phyloP scores from a whole-genome alignment of 225 moss, liverwort and hornwort species.

The Polytrichum commune region DNA sequence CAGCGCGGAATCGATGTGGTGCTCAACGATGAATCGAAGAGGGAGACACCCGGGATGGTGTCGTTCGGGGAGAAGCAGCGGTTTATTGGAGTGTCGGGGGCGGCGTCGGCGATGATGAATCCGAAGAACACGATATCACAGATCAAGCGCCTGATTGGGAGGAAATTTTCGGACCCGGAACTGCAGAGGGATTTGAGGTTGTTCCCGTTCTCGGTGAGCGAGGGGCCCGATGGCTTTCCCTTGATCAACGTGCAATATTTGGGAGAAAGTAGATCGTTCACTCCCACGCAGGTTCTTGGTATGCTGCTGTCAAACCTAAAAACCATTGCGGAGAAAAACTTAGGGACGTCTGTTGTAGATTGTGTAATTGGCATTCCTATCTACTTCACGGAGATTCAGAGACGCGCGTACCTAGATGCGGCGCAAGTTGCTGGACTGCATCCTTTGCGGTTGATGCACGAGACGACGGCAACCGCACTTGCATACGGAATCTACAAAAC shows the following conservation, averaged over 20 bases:
- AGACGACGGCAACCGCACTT: constrained; percentile 92
- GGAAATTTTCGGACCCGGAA: constrained; percentile 89
- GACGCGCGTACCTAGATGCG: constrained; percentile 93
- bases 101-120: constrained; percentile 89
- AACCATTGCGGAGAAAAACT: constrained; percentile 92
- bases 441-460: constrained; percentile 93
- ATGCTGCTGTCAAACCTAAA: constrained; percentile 92
- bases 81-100: constrained; percentile 85
- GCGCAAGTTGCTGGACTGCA: constrained; percentile 87
- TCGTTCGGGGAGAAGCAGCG: constrained; percentile 99
- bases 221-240: constrained; percentile 72
- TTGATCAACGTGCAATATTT: constrained; percentile 79
- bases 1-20: constrained; percentile 98
- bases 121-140: constrained; percentile 93
- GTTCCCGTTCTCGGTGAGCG: constrained; percentile 75
- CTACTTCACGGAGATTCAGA: constrained; percentile 95
- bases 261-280: constrained; percentile 73
- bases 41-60: constrained; percentile 98
- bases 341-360: constrained; percentile 88
- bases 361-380: constrained; percentile 97
- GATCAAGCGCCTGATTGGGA: constrained; percentile 96
- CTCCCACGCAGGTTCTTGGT: constrained; percentile 86
- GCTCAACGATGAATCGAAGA: constrained; percentile 98
- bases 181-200: constrained; percentile 85
- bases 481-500: constrained; percentile 99